These are phyloP conservation scores for Russula virescens DNA, from an alignment of 768 basidiomycete species.

Conservation along the genomic window DNA sequence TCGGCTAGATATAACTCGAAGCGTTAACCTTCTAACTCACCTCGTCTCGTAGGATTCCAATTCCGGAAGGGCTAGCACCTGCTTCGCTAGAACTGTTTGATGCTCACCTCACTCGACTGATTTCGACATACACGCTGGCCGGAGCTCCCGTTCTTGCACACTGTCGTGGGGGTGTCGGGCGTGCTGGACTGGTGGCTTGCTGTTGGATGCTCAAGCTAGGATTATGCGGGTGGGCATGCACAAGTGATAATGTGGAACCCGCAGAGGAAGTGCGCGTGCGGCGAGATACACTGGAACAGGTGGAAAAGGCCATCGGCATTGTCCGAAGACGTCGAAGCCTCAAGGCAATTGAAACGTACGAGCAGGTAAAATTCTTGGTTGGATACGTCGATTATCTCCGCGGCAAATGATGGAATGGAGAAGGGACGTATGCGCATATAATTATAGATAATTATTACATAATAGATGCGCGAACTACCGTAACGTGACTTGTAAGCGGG, in stretches of 20 bases:
- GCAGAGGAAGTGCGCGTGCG: conserved; percentile 28
- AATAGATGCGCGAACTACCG: background rate
- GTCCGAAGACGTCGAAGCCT: conserved; percentile 71
- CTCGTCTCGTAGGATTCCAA: conserved; percentile 59
- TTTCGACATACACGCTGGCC: conserved; percentile 63
- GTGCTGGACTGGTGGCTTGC: conserved; percentile 87
- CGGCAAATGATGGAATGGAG: background rate
- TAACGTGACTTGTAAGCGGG: too few species aligned
- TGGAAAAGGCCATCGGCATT: conserved; percentile 67
- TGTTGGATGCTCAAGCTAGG: conserved; percentile 93
- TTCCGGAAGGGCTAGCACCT: conserved; percentile 86
- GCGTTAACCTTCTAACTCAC: background rate
- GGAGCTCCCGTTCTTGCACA: conserved; percentile 76
- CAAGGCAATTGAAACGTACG: conserved; percentile 91
- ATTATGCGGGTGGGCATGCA: conserved; percentile 65
- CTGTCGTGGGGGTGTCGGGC: conserved; percentile 90
- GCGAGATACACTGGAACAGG: conserved; percentile 53
- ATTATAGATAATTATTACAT: conserved; percentile 5
- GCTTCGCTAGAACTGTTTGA: conserved; percentile 53
- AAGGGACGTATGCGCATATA: too few species aligned
- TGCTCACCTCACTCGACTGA: conserved; percentile 55
- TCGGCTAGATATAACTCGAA: background rate
- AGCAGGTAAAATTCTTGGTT: conserved; percentile 81
- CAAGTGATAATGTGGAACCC: background rate
- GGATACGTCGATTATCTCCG: conserved; percentile 66